phyloP scores from a whole-genome alignment of 805 yeast genomes.

The Metschnikowia matae region DNA sequence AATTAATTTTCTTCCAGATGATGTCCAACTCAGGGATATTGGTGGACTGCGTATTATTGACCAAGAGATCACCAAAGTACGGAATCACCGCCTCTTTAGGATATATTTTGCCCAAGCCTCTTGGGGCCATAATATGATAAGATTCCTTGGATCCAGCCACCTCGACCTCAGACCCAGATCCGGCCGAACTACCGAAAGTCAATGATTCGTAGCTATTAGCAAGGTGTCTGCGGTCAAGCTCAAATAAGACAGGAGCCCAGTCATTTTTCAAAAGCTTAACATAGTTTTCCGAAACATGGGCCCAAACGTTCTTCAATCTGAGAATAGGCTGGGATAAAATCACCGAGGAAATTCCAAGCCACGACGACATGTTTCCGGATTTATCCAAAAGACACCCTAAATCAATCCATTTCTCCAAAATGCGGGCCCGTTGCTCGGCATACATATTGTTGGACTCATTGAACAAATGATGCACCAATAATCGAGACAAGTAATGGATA shows the following conservation, averaged over 20 bases:
- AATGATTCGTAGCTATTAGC: constrained; percentile 21
- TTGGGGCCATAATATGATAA: constrained; percentile 77
- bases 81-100: constrained; percentile 80
- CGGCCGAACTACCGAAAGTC: constrained; percentile 15
- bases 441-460: constrained; percentile 35
- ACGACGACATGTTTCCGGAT: constrained; percentile 87
- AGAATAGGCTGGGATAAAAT: constrained; percentile 79
- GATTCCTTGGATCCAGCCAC: constrained; percentile 35
- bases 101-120: constrained; percentile 75
- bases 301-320: constrained; percentile 73
- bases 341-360: constrained; percentile 85
- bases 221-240: constrained; percentile 72
- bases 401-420: constrained; percentile 79
- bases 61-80: constrained; percentile 80
- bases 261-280: constrained; percentile 64
- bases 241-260: constrained; percentile 93
- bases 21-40: constrained; percentile 56
- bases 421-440: constrained; percentile 51
- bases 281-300: constrained; percentile 55
- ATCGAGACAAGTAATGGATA: constrained; percentile 73
- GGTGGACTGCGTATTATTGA: constrained; percentile 34
- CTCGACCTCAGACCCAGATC: constrained; percentile 10
- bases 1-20: constrained; percentile 61
- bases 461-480: constrained; percentile 67
- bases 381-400: constrained; percentile 74